Evolutionary conservation across 1,284 basidiomycete species (phyloP), one percentile per base, ranked within the genome.

Genomic region (Pseudozyma pruni): DNA sequence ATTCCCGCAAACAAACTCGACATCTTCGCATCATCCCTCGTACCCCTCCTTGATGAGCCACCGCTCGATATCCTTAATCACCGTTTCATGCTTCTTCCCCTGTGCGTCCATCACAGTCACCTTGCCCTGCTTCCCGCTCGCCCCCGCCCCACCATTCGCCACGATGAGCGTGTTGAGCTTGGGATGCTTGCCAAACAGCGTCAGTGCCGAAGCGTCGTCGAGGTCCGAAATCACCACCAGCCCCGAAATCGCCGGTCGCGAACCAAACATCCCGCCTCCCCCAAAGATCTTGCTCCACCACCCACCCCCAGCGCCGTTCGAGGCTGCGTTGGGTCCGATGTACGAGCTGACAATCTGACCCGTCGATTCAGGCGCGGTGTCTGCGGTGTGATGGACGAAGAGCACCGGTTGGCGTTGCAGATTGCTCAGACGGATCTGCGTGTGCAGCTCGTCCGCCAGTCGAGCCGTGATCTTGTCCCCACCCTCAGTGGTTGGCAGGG

Each of bases 371-470:
- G 47, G 35, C 13, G 20, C 8, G 2, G 39, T 25, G 32, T 54
- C 57, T 7, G 49, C 40, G 0, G 49, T 19, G 32, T 69, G 57
- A 32, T 71, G 67, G 13, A 72, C 58, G 19, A 72, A 72, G 3
- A 72, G 55, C n/a, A 72, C 69, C 0, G 69, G 69, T 29, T 59
- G 62, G 32, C 69, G 62, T 32, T 72, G 62, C 13, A 72, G 43
- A 16, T 58, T 67, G 55, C 58, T 59, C 10, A 67, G 27, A 19
- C 63, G 19, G 41, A 72, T 61, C 33, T 72, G 69, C 5, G 32
- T 16, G 48, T 72, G 69, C 8, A 72, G 55, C 17, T 72, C 69
- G 19, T 72, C 58, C 2, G 69, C 38, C 6, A 67, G 48, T 3
- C 14, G 27, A 10, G 19, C 23, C 0, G 56, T 58, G 7, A 35